Evolutionary conservation across 352 stramenopile genomes (phyloP), one percentile per base, ranked within the genome.

Genomic region (Globisporangium nagaii): DNA sequence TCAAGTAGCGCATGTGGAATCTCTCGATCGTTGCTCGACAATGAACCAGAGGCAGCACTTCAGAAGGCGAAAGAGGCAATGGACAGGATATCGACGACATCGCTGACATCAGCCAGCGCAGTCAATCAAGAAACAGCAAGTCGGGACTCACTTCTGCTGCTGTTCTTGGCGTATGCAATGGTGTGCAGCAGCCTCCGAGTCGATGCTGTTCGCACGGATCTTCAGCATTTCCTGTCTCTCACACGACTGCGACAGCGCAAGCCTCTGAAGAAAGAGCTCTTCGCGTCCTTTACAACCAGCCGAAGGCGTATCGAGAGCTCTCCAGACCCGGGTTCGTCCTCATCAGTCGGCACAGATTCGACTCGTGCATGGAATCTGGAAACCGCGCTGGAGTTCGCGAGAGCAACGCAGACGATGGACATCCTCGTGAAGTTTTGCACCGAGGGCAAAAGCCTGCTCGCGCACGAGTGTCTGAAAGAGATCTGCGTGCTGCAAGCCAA

Each of bases 161-260:
- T 74, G 12, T 22, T 72, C 15, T 9, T 37, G 27, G 65, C 62
- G 7, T 73, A 74, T 42, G 49, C 53, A 25, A 48, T 65, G 19
- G 27, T 51, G 12, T 74, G 65, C 51, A 63, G 37, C 22, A 54
- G 13, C 11, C 46, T 77, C 13, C 28, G 45, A 20, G 36, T 65
- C 11, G 57, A 60, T 35, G 56, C 40, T 22, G 45, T 68, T 13
- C 20, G 53, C n/a, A 30, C 74, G 27, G 51, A 77, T 46, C n/a
- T 77, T 28, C 39, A 58, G 4, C 65, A 70, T 9, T 13, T 41
- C 3, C 12, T 45, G 4, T 32, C 40, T 4, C 2, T 52, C 25
- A 32, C 48, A 34, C 31, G 28, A 5, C 36, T 61, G 13, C 28
- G 40, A 2, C 20, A 2, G 3, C 8, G 44, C 4, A 25, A 17